phyloP scores from a whole-genome alignment of 345 rosid genomes.

The Durio zibethinus region DNA sequence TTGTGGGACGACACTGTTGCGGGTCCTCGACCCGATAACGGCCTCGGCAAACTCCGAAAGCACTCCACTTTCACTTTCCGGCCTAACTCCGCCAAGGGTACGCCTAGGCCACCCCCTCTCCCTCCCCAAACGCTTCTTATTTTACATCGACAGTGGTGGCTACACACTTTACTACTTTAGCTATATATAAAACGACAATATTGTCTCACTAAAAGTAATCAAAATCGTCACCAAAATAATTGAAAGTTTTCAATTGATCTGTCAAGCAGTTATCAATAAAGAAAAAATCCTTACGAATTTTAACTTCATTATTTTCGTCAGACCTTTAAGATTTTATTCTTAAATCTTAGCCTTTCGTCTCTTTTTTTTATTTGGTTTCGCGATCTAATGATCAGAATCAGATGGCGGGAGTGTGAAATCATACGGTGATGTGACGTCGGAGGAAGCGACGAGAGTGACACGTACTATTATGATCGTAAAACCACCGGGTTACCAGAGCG shows the following conservation, averaged over 20 bases:
- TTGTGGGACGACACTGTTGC: constrained; percentile 99
- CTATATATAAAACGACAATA: background rate
- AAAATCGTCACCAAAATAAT: background rate
- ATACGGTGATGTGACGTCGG: constrained; percentile 41
- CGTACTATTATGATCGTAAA: constrained; percentile 83
- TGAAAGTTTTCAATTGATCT: background rate
- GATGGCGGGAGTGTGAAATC: constrained; percentile 55
- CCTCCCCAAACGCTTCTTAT: constrained; percentile 2
- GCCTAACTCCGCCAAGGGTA: constrained; percentile 84
- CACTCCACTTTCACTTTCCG: constrained; percentile 55
- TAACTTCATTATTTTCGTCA: background rate
- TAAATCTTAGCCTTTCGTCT: background rate
- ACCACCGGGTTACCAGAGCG: constrained; percentile 76
- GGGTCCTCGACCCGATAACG: constrained; percentile 88
- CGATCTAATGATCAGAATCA: constrained; percentile 41
- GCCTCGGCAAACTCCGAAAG: constrained; percentile 94
- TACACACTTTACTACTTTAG: background rate
- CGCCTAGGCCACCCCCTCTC: constrained; percentile 22
- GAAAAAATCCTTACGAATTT: background rate
- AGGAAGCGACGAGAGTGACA: constrained; percentile 57
- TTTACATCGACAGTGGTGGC: background rate
- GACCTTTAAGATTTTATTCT: background rate
- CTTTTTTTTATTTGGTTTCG: background rate
- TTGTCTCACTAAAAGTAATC: background rate
- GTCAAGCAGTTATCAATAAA: background rate